Evolutionary conservation across 108 stramenopile species (phyloP).

Genomic region (Schizochytrium sp.): DNA sequence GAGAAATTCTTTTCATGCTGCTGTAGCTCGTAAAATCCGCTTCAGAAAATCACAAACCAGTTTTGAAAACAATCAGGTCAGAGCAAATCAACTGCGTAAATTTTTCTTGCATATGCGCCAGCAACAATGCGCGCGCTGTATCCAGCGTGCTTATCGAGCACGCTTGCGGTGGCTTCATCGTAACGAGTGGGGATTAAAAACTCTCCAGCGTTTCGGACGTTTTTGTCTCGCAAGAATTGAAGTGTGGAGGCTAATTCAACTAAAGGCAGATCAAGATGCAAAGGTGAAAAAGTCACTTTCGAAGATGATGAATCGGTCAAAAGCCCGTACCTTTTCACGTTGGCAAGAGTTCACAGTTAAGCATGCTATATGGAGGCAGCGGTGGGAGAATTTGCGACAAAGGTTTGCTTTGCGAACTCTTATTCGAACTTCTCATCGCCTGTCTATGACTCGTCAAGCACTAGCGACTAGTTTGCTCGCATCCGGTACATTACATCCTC

Average conservation of each 20-base stretch:
- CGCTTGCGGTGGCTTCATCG: neutral
- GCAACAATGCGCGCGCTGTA: neutral
- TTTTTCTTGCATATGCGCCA: neutral
- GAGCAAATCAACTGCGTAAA: neutral
- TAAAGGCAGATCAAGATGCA: conserved; percentile 17
- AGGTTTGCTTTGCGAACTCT: neutral
- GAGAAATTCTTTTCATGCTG: neutral
- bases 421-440: neutral
- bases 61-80: neutral
- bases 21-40: neutral
- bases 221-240: neutral
- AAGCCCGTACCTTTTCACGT: neutral
- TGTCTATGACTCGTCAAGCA: neutral
- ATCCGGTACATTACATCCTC: neutral
- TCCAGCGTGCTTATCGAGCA: conserved; percentile 6
- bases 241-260: conserved; percentile 5
- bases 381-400: neutral
- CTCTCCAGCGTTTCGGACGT: neutral
- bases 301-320: neutral
- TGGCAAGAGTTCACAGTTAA: neutral
- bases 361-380: neutral
- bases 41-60: neutral
- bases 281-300: neutral
- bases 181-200: neutral
- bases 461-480: neutral